Conservation (phyloP, 1,284 basidiomycete genomes). For the Ganoderma sinense region DNA sequence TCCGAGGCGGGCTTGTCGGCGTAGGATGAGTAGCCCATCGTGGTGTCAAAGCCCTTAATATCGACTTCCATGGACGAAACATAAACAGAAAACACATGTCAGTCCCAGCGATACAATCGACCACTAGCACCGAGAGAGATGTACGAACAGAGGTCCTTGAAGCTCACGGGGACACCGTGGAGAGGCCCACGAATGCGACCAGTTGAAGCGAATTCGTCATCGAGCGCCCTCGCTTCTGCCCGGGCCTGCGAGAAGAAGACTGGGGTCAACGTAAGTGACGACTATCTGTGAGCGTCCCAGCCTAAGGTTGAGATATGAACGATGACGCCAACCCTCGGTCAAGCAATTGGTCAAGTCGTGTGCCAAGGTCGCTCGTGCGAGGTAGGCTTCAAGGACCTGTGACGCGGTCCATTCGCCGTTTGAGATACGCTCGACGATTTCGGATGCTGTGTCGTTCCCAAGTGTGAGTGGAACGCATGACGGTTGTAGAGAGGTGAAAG, state of each 20-base stretch:
- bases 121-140: not conserved
- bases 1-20: conserved; percentile 62
- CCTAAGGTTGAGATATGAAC: not conserved
- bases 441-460: conserved; percentile 26
- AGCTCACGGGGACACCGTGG: conserved; percentile 84
- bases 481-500: not conserved
- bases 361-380: conserved; percentile 68
- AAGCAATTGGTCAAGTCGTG: conserved; percentile 78
- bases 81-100: not conserved
- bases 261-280: not conserved
- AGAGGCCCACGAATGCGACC: conserved; percentile 72
- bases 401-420: conserved; percentile 76
- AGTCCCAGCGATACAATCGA: conserved; percentile 4
- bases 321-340: conserved; percentile 66
- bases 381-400: conserved; percentile 77
- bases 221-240: conserved; percentile 66
- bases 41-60: conserved; percentile 70
- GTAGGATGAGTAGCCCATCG: conserved; percentile 79
- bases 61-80: conserved; percentile 45
- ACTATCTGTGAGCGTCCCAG: not conserved
- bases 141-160: conserved; percentile 74
- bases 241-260: conserved; percentile 50
- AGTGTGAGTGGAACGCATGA: conserved; percentile 1
- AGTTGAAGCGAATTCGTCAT: conserved; percentile 68
- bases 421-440: conserved; percentile 68